Base-by-base conservation (phyloP, 2,329 filamentous ascomycete genomes). In the Penicillium crustosum region DNA sequence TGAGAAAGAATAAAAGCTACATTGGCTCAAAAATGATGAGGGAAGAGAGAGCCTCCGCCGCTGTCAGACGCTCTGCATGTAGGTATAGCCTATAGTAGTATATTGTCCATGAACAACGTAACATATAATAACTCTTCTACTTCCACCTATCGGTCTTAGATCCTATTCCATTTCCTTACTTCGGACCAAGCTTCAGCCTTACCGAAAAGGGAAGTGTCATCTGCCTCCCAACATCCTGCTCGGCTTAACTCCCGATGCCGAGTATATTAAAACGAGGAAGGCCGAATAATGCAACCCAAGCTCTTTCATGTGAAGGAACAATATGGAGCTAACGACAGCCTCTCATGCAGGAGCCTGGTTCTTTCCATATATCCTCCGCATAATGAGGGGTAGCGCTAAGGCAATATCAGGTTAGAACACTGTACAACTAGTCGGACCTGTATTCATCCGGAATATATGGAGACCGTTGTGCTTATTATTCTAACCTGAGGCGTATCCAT, bases 201-300 rank as follows among this genome's bases (percentile, higher is more conserved):
- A 19, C 29, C 23, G 21, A 27, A 47, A 45, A 7, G 3, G 15
- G 25, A 49, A 42, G 27, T 29, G 35, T 49, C 36, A 25, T 60
- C 71, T 52, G 42, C 39, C n/a, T 39, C 48, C 7, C 9, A 31
- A 31, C 4, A 38, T 21, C 36, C n/a, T 17, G 2, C 36, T 39
- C n/a, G 36, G 36, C 9, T n/a, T 19, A 2, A 10, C 9, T 39
- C 36, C 9, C 9, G 9, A 39, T 10, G 9, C n/a, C n/a, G 36
- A 12, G 9, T 39, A 19, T 39, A 42, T 25, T 29, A 29, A 21
- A 7, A n/a, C 21, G 21, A 41, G 47, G 4, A 17, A 52, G 36
- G 15, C 6, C 27, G 36, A 39, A 42, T 12, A 21, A 44, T 56
- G 31, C 39, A 52, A 44, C 47, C 53, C 12, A 39, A 39, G 39